Base-by-base conservation (phyloP, 2,329 filamentous ascomycete species). In the Bertia moriformis region DNA sequence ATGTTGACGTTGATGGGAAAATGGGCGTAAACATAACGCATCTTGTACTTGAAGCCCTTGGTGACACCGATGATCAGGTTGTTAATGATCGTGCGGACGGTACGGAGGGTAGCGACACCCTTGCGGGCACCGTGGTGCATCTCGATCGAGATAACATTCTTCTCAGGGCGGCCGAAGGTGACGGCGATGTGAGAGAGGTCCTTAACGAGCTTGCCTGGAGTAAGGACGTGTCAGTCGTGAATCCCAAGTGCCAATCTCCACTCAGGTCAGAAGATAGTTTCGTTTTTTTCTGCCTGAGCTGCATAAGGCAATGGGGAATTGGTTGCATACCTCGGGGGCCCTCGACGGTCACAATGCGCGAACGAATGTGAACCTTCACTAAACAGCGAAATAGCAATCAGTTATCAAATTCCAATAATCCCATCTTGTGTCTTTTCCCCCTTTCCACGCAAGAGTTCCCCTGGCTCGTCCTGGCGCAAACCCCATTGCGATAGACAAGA, bases 1-100 rank as follows among this genome's bases (percentile, higher is more conserved):
- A 98, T 68, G 77, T 95, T 96, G 73, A 98, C 89, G 78, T 98
- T 98, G 86, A 98, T 98, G 69, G 91, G 91, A 65, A 98, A 98
- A 82, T 98, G 91, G 65, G 91, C 91, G 67, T 98, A 98, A 69
- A 98, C 91, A 74, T 98, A 98, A 61, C 93, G 86, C 89, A 98
- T 96, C 85, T 98, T 98, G 83, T 98, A 98, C 75, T 93, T 93
- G 85, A 83, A 98, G 55, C 91, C 91, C 76, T 89, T 93, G 65
- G 91, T 98, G 53, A 98, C 91, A 67, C 91, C 91, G 58, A 88
- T 80, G 67, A 98, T 84, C 71, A 98, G 66, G 83, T 98, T 98
- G 78, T 93, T 85, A 77, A 98, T 93, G 69, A 96, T 68, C 51
- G 89, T 89, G 62, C 87, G 86, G 71, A 98, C 91, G 59, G 91